These are phyloP conservation scores for Neodidymelliopsis sp. DNA, from an alignment of 2,329 filamentous ascomycete genomes.

Conservation along the genomic window DNA sequence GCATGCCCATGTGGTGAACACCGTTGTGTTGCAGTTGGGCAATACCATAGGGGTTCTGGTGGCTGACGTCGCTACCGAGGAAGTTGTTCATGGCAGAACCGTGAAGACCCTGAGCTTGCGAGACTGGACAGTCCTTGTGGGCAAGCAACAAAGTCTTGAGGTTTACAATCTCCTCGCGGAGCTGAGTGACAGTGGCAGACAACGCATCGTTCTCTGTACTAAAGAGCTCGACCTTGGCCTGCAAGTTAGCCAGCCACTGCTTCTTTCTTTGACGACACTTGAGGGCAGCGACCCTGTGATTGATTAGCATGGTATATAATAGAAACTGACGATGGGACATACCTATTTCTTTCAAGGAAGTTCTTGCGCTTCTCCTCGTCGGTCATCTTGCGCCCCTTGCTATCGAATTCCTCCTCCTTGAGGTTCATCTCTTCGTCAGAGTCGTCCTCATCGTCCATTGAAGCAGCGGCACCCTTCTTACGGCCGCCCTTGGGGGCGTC, in stretches of 20 bases:
- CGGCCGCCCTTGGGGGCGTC: slow-evolving; percentile 72
- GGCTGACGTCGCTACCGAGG: slow-evolving; percentile 54
- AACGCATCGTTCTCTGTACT: slow-evolving; percentile 90
- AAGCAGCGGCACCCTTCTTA: slow-evolving; percentile 70
- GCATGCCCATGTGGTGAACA: slow-evolving; percentile 51
- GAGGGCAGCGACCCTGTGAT: slow-evolving; percentile 82
- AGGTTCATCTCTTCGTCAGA: slow-evolving; percentile 48
- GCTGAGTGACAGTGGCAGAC: slow-evolving; percentile 79
- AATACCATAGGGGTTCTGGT: slow-evolving; percentile 59
- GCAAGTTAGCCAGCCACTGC: slow-evolving; percentile 95
- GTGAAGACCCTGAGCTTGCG: slow-evolving; percentile 79
- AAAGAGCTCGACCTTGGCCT: slow-evolving; percentile 93
- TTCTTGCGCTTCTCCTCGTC: slow-evolving; percentile 99
- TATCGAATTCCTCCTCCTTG: slow-evolving; percentile 49
- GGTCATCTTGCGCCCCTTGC: slow-evolving; percentile 85
- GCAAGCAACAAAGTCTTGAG: slow-evolving; percentile 91
- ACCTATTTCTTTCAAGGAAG: slow-evolving; percentile 96
- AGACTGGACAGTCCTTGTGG: slow-evolving; percentile 95
- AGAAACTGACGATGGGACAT: slow-evolving; percentile 47
- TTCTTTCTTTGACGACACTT: slow-evolving; percentile 99
- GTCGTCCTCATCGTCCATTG: slow-evolving; percentile 58
- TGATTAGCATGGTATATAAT: slow-evolving; percentile 30
- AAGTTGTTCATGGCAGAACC: slow-evolving; percentile 60
- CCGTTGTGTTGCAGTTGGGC: slow-evolving; percentile 52
- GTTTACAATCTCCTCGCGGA: slow-evolving; percentile 93